These are phyloP conservation scores for Penicillium brevicompactum DNA, from an alignment of 2,329 filamentous ascomycete species.

Conservation along the genomic window DNA sequence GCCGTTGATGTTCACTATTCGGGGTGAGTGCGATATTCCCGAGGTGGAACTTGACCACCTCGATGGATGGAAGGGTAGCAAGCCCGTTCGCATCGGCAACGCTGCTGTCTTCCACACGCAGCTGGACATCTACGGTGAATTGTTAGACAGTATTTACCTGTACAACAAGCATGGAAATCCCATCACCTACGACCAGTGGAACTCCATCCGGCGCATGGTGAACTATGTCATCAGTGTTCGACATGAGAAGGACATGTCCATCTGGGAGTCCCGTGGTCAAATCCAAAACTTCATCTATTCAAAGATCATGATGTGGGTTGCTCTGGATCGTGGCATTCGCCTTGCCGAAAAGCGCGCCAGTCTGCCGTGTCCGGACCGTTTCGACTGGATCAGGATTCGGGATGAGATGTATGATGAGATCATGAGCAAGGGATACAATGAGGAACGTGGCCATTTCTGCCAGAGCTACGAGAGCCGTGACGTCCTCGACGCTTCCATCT, in stretches of 20 bases:
- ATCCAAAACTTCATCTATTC: conserved; percentile 79
- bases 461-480: conserved; percentile 75
- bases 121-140: conserved; percentile 77
- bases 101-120: conserved; percentile 75
- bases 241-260: conserved; percentile 74
- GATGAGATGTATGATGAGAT: conserved; percentile 73
- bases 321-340: conserved; percentile 73
- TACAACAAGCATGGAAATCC: conserved; percentile 81
- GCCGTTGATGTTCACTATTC: conserved; percentile 81
- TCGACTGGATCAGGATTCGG: conserved; percentile 65
- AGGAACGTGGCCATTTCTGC: conserved; percentile 68
- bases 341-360: conserved; percentile 71
- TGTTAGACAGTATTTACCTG: conserved; percentile 76
- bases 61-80: conserved; percentile 71
- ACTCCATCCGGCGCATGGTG: conserved; percentile 66
- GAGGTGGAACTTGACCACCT: conserved; percentile 70
- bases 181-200: conserved; percentile 75
- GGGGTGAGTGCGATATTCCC: conserved; percentile 72
- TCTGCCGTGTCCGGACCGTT: conserved; percentile 71
- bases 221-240: conserved; percentile 72
- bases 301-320: conserved; percentile 84
- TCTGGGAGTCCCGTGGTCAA: conserved; percentile 77
- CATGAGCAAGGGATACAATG: conserved; percentile 77
- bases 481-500: conserved; percentile 71
- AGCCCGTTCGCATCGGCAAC: conserved; percentile 75